These are phyloP conservation scores for Pleurotus tuoliensis DNA, from an alignment of 768 basidiomycete genomes.

Conservation along the genomic window DNA sequence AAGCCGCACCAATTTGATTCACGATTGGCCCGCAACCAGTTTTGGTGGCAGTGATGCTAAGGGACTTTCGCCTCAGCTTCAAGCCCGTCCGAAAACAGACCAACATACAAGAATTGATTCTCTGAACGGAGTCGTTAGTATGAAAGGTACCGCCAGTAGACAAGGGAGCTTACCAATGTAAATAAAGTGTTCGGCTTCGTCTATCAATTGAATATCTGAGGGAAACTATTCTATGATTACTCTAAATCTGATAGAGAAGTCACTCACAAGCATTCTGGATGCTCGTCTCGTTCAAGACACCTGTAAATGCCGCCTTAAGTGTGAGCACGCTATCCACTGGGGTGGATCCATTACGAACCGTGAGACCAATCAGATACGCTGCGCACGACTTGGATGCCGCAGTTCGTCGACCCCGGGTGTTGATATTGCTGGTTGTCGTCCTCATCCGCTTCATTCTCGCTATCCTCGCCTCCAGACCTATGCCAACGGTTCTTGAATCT, in stretches of 20 bases:
- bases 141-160: background rate
- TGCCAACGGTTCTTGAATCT: conserved; percentile 67
- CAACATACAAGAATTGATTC: conserved; percentile 84
- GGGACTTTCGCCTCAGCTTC: background rate
- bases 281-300: conserved; percentile 78
- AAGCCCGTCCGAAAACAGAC: background rate
- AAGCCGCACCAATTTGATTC: conserved; percentile 80
- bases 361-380: conserved; percentile 94
- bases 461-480: conserved; percentile 30
- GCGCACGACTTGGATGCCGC: conserved; percentile 77
- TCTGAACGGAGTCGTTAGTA: conserved; percentile 29
- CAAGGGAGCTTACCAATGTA: conserved; percentile 71
- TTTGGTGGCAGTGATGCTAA: conserved; percentile 73
- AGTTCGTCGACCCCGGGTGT: conserved; percentile 42
- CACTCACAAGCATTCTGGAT: conserved; percentile 90
- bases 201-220: conserved; percentile 74
- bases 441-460: conserved; percentile 29
- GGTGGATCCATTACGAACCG: conserved; percentile 31
- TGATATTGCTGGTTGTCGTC: conserved; percentile 38
- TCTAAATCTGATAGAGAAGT: too few relatives aligned
- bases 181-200: conserved; percentile 82
- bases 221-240: too few relatives aligned
- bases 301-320: background rate
- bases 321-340: too few relatives aligned
- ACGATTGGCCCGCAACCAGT: conserved; percentile 55